phyloP scores from a whole-genome alignment of 306 rosid species.

The Vachellia pachyceras region DNA sequence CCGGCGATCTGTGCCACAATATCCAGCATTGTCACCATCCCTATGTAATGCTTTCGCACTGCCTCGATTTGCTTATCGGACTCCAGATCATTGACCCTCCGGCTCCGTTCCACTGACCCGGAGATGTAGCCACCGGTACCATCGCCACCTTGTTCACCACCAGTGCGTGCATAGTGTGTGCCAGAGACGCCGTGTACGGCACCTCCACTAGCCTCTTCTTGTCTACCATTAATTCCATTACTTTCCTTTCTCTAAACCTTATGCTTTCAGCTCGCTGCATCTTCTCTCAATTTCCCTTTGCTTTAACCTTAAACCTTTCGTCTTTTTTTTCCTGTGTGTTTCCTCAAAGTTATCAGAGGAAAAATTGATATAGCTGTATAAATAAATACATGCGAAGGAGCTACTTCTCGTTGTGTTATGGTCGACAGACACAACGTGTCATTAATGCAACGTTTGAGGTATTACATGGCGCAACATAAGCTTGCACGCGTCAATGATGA shows the following conservation, averaged over 20 bases:
- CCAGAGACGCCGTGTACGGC: slow-evolving; percentile 82
- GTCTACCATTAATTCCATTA: slow-evolving; percentile 62
- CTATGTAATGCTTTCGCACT: slow-evolving; percentile 77
- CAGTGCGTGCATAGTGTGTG: slow-evolving; percentile 71
- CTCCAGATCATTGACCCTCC: slow-evolving; percentile 91
- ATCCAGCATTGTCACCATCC: slow-evolving; percentile 92
- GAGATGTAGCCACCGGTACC: slow-evolving; percentile 96
- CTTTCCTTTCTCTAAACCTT: slow-evolving; percentile 53
- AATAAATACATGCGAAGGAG: background rate
- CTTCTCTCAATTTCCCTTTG: background rate
- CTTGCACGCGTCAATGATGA: slow-evolving; percentile 32
- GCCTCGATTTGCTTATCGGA: slow-evolving; percentile 71
- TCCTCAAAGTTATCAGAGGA: background rate
- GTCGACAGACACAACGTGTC: slow-evolving; percentile 30
- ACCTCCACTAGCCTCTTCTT: slow-evolving; percentile 82
- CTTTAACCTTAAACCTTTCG: background rate
- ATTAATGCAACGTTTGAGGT: background rate
- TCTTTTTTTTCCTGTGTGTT: background rate
- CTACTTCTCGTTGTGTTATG: background rate
- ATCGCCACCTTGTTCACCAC: slow-evolving; percentile 76
- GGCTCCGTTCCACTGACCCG: slow-evolving; percentile 96
- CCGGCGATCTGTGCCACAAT: slow-evolving; percentile 82
- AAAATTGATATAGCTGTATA: background rate
- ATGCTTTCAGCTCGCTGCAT: slow-evolving; percentile 41
- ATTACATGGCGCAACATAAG: slow-evolving; percentile 22